Percentiles rank a stretch among this genome's conserved stretches.
Conservation (phyloP, 1,284 basidiomycete species). For the Cutaneotrichosporon sp. region DNA sequence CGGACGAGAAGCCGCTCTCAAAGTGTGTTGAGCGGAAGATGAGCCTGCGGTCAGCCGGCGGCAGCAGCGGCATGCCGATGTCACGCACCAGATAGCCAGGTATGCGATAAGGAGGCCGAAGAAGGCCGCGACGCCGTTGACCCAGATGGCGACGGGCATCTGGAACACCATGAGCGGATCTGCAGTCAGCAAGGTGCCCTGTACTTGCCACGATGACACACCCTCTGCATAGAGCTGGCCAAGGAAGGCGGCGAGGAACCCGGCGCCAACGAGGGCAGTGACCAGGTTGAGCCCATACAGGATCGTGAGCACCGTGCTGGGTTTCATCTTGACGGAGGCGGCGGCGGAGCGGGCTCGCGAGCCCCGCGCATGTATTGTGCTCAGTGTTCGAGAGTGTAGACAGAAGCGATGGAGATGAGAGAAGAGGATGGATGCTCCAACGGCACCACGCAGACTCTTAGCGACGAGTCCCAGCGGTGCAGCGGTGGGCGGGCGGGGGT, state of each 20-base stretch:
- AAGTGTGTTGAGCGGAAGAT: neutral
- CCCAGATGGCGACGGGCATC: neutral
- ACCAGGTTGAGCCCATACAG: conserved; percentile 2
- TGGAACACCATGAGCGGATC: conserved; percentile 7
- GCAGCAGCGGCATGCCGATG: neutral
- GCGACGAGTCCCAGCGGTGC: too few species aligned
- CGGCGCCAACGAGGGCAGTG: conserved; percentile 1
- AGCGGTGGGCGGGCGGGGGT: too few species aligned
- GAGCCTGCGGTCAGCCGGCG: neutral
- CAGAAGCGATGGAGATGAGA: neutral
- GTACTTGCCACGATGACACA: neutral
- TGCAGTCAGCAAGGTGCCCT: neutral
- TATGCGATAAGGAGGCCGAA: conserved; percentile 2
- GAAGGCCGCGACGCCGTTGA: neutral
- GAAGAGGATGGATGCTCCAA: too few species aligned
- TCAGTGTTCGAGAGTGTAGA: neutral
- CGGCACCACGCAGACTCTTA: too few species aligned
- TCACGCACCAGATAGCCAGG: neutral
- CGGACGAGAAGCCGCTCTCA: conserved; percentile 3
- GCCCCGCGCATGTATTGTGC: neutral
- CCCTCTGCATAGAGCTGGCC: conserved; percentile 7
- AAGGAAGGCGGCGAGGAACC: conserved; percentile 6
- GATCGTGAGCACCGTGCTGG: neutral
- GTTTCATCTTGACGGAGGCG: neutral
- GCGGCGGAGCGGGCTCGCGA: neutral